A percentile compares a stretch with the other conserved stretches of the same genome.
Evolutionary conservation across 306 rosid genomes (phyloP).

Genomic region (Quercus mongolica): DNA sequence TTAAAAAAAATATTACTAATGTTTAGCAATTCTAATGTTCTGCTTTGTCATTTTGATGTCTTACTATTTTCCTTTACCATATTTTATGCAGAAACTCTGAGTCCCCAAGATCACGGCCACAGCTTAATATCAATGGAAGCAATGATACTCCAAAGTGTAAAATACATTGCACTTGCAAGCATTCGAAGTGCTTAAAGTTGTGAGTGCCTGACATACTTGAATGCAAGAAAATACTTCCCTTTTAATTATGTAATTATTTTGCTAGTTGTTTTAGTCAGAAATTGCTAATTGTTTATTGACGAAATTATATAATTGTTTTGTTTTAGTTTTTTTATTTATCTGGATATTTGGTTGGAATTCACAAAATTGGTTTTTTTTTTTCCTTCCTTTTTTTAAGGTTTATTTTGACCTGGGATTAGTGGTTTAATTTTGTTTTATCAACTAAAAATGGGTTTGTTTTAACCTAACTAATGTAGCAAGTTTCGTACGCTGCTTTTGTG

Average conservation of each 20-base stretch:
- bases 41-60: conserved; percentile 7
- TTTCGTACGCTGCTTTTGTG: too few relatives aligned
- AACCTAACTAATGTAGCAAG: too few relatives aligned
- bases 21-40: not conserved
- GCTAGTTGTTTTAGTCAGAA: not conserved
- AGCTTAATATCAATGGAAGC: conserved; percentile 57
- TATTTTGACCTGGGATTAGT: too few relatives aligned
- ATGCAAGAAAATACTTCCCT: not conserved
- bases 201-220: conserved; percentile 32
- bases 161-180: conserved; percentile 90
- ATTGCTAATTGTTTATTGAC: not conserved
- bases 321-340: too few relatives aligned
- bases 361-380: too few relatives aligned
- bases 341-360: too few relatives aligned
- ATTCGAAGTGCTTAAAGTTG: conserved; percentile 93
- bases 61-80: not conserved
- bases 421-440: too few relatives aligned
- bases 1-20: too few relatives aligned
- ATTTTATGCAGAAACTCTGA: conserved; percentile 72
- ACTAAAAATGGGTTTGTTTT: too few relatives aligned
- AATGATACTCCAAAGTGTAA: conserved; percentile 85
- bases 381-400: too few relatives aligned
- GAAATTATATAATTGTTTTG: too few relatives aligned
- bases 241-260: not conserved
- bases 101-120: conserved; percentile 76